phyloP scores from a whole-genome alignment of 2,329 filamentous ascomycete species.

The Biscogniauxia mediterranea region DNA sequence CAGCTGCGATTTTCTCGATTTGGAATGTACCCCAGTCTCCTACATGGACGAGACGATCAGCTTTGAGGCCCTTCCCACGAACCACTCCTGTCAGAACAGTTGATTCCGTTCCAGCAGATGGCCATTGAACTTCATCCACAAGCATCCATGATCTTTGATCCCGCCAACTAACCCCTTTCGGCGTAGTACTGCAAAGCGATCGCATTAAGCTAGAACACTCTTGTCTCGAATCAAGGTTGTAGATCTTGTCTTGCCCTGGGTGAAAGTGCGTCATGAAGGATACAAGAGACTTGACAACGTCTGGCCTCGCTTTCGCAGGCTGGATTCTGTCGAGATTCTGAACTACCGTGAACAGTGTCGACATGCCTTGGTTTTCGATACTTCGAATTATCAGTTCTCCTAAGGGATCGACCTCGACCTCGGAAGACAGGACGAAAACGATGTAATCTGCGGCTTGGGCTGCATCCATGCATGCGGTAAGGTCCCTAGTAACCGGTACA shows the following conservation, averaged over 20 bases:
- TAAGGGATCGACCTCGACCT: constrained; percentile 77
- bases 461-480: constrained; percentile 78
- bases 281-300: constrained; percentile 78
- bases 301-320: constrained; percentile 72
- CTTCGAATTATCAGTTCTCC: constrained; percentile 83
- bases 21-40: constrained; percentile 95
- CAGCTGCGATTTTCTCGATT: constrained; percentile 81
- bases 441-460: constrained; percentile 90
- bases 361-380: constrained; percentile 91
- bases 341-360: constrained; percentile 83
- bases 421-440: constrained; percentile 77
- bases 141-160: constrained; percentile 96
- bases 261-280: constrained; percentile 95
- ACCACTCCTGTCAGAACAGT: constrained; percentile 82
- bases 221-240: constrained; percentile 82
- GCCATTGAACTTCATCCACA: constrained; percentile 77
- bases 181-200: constrained; percentile 85
- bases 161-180: constrained; percentile 93
- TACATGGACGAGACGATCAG: constrained; percentile 84
- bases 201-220: constrained; percentile 90
- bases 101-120: constrained; percentile 55
- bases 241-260: constrained; percentile 85
- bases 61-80: constrained; percentile 81
- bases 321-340: constrained; percentile 77
- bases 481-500: constrained; percentile 68